Percentiles rank a stretch among this genome's conserved stretches.
These are phyloP conservation scores for Colletotrichum trifolii DNA, from an alignment of 2,329 filamentous ascomycete species.

Conservation along the genomic window DNA sequence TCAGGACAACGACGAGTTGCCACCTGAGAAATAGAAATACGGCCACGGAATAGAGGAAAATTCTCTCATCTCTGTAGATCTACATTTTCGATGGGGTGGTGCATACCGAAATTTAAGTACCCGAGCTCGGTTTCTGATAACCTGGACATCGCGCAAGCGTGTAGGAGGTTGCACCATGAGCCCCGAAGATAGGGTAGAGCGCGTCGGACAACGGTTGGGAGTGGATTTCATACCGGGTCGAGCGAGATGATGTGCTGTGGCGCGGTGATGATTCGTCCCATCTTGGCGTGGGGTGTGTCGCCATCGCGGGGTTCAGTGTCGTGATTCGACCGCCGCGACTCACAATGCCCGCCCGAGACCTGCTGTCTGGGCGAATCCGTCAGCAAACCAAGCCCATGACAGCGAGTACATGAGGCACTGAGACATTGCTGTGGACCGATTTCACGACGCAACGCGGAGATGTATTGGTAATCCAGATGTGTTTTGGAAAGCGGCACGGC, in stretches of 20 bases:
- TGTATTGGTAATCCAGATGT: conserved; percentile 12
- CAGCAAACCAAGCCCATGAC: neutral
- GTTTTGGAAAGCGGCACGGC: too few relatives aligned
- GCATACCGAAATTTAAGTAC: conserved; percentile 30
- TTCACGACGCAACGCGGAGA: too few relatives aligned
- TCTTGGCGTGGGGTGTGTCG: conserved; percentile 35
- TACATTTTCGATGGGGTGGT: neutral
- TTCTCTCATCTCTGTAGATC: too few relatives aligned
- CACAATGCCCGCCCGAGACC: neutral
- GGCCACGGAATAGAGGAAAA: neutral
- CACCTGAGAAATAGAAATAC: neutral
- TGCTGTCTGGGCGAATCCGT: neutral
- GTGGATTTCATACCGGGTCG: conserved; percentile 9
- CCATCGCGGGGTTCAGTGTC: conserved; percentile 36
- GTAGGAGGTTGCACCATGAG: conserved; percentile 10
- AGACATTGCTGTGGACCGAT: conserved; percentile 2
- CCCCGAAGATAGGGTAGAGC: conserved; percentile 2
- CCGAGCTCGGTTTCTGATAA: conserved; percentile 21
- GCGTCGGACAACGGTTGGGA: conserved; percentile 4
- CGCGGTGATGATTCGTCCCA: conserved; percentile 29
- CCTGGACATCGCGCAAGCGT: conserved; percentile 28
- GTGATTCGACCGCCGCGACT: conserved; percentile 29
- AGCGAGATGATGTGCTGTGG: conserved; percentile 31
- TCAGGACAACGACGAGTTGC: neutral
- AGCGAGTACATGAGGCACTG: neutral